Percentiles rank a stretch among this genome's conserved stretches.
phyloP scores from a whole-genome alignment of 768 basidiomycete species.

The Leccinum ochraceum region DNA sequence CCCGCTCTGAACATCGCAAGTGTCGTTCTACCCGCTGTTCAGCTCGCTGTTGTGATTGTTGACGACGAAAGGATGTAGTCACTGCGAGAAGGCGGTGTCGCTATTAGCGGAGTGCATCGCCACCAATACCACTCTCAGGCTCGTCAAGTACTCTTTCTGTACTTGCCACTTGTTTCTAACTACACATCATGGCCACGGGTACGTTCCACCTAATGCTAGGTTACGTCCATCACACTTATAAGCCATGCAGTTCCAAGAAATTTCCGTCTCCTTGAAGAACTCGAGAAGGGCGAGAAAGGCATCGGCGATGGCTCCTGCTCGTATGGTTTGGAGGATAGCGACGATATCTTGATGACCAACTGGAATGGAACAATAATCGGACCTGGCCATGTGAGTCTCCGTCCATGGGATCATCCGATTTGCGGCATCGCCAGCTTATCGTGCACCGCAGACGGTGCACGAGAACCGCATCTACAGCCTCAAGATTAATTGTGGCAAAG shows the following conservation, averaged over 20 bases:
- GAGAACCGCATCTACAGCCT: constrained; percentile 99
- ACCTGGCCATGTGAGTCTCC: constrained; percentile 84
- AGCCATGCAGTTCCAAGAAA: constrained; percentile 85
- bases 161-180: constrained; percentile 12
- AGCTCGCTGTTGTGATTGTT: constrained; percentile 21
- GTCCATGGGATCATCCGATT: constrained; percentile 5
- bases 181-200: constrained; percentile 54
- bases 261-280: constrained; percentile 95
- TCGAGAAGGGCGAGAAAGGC: constrained; percentile 99
- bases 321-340: constrained; percentile 92
- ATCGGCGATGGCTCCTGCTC: constrained; percentile 98
- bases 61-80: constrained; percentile 10
- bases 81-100: constrained; percentile 35
- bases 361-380: constrained; percentile 99
- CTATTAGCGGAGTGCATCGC: constrained; percentile 15
- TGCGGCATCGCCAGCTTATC: constrained; percentile 19
- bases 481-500: constrained; percentile 79
- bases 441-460: constrained; percentile 74
- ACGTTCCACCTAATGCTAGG: constrained; percentile 15
- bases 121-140: not conserved
- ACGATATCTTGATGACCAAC: constrained; percentile 96
- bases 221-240: not conserved
- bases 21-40: constrained; percentile 5
- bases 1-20: constrained; percentile 69
- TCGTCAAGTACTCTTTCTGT: not conserved